Conservation (phyloP, 2,329 filamentous ascomycete genomes). For the Aspergillus sp. region DNA sequence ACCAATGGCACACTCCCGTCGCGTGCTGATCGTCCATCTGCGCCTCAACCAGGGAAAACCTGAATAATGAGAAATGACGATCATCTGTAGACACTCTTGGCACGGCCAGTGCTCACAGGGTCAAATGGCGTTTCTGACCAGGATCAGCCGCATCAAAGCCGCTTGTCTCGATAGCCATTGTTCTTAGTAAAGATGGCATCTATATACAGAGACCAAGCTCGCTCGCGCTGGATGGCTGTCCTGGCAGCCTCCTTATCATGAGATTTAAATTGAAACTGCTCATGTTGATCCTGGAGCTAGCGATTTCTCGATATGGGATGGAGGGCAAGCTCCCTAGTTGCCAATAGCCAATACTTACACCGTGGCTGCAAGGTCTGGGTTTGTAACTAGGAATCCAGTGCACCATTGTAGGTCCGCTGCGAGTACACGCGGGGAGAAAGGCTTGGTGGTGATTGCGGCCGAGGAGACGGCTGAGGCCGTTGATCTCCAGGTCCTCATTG, state of each 20-base stretch:
- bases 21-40: no score
- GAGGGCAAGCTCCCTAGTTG: conserved; percentile 6
- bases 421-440: background rate
- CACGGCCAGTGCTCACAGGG: no score
- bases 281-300: background rate
- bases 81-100: no score
- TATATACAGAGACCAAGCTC: background rate
- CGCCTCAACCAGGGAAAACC: no score
- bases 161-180: background rate
- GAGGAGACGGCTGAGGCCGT: background rate
- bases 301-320: background rate
- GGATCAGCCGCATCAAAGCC: conserved; percentile 11
- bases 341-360: conserved; percentile 2
- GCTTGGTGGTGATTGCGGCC: background rate
- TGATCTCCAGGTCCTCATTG: background rate
- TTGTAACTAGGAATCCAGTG: background rate
- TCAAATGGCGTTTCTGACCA: background rate
- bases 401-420: background rate
- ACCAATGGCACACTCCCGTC: no score
- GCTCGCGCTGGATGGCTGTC: background rate
- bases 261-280: no score
- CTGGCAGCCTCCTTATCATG: background rate
- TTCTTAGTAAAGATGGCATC: background rate
- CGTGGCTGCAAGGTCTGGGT: background rate
- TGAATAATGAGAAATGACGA: no score